Conservation (phyloP, 495 filamentous ascomycete genomes). For the Pyrenula massariospora region DNA sequence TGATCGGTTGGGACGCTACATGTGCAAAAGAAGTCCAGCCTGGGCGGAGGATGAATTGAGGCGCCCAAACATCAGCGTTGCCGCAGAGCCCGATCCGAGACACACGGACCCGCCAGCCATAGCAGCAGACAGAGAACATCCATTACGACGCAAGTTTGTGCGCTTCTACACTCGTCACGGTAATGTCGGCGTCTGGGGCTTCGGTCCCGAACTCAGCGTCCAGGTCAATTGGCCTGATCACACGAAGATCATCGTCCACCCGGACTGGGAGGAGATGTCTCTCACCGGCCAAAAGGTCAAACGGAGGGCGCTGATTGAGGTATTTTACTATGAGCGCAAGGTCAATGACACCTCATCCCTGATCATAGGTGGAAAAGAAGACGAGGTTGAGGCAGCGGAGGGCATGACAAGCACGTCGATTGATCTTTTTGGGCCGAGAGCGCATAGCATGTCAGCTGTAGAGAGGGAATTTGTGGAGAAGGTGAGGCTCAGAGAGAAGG, state of each 20-base stretch:
- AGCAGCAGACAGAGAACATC: conserved; percentile 15
- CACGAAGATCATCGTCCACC: conserved; percentile 78
- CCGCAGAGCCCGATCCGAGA: conserved; percentile 23
- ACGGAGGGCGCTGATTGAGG: neutral
- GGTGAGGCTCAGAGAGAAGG: neutral
- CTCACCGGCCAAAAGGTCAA: neutral
- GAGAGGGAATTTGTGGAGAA: neutral
- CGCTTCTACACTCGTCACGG: conserved; percentile 85
- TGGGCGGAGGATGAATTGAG: conserved; percentile 24
- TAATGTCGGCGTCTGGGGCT: conserved; percentile 81
- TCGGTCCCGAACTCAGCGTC: conserved; percentile 40
- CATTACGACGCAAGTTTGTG: conserved; percentile 45
- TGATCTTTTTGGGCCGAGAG: neutral
- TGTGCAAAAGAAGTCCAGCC: conserved; percentile 47
- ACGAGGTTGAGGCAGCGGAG: neutral
- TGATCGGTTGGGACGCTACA: conserved; percentile 90
- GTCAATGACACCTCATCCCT: neutral
- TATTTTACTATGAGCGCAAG: neutral
- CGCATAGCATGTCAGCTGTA: neutral
- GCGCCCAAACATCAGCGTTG: conserved; percentile 37
- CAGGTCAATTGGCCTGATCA: conserved; percentile 97
- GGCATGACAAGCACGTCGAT: neutral
- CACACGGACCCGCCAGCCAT: conserved; percentile 11
- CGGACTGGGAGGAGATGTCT: conserved; percentile 13
- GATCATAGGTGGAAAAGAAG: neutral